phyloP scores from a whole-genome alignment of 176 grass and related monocot species.

The Rhynchospora pubera region DNA sequence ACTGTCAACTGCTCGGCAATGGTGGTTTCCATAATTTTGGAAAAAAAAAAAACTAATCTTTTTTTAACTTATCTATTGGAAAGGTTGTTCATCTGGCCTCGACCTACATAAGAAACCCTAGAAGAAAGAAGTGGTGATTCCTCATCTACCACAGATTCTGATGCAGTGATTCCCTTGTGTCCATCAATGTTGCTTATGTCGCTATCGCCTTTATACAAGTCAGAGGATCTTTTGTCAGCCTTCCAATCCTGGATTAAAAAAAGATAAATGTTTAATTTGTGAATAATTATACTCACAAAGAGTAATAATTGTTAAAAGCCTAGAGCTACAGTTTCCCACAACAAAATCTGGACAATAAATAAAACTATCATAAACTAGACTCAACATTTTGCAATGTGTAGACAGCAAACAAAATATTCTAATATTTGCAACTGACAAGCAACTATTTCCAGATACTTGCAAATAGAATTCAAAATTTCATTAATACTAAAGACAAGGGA shows the following conservation, averaged over 20 bases:
- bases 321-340: neutral
- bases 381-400: neutral
- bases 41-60: constrained; percentile 30
- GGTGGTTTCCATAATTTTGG: constrained; percentile 6
- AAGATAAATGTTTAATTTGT: neutral
- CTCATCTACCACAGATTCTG: constrained; percentile 56
- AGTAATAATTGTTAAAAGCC: neutral
- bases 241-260: constrained; percentile 49
- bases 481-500: neutral
- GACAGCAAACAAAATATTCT: neutral
- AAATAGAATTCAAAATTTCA: neutral
- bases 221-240: constrained; percentile 49
- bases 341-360: neutral
- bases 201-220: constrained; percentile 40
- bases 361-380: neutral
- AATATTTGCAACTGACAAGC: neutral
- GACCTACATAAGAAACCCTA: constrained; percentile 57
- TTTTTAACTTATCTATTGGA: constrained; percentile 48
- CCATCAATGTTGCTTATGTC: constrained; percentile 31
- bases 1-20: constrained; percentile 8
- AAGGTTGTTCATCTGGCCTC: constrained; percentile 49
- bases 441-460: neutral
- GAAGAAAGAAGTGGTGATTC: constrained; percentile 71
- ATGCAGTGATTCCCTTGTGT: constrained; percentile 31
- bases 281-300: neutral